Percentiles rank a stretch among this genome's conserved stretches.
Conservation (phyloP, 2,329 filamentous ascomycete species). For the Aspergillus terreus region DNA sequence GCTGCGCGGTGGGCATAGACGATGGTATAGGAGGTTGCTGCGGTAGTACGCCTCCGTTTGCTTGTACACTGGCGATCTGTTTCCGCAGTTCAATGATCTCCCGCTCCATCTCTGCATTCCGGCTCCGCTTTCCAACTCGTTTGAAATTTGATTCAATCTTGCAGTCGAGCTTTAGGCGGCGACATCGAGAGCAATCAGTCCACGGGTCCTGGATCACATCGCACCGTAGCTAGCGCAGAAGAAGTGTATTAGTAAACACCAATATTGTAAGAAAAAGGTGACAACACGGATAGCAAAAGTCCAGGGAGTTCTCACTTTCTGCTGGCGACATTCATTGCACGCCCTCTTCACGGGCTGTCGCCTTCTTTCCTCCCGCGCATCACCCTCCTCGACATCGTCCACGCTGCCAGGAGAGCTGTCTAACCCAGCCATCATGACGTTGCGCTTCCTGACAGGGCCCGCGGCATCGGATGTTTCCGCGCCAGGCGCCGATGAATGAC, state of each 20-base stretch:
- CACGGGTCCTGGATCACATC: conserved; percentile 65
- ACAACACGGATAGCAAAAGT: background rate
- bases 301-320: conserved; percentile 53
- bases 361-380: conserved; percentile 41
- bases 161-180: conserved; percentile 60
- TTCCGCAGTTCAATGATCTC: conserved; percentile 51
- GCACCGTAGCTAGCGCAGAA: conserved; percentile 55
- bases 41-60: conserved; percentile 18
- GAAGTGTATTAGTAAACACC: background rate
- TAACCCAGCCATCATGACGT: conserved; percentile 40
- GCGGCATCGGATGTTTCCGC: conserved; percentile 25
- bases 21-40: conserved; percentile 22
- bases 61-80: conserved; percentile 41
- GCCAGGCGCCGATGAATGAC: conserved; percentile 27
- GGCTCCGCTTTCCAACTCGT: conserved; percentile 62
- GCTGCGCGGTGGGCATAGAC: conserved; percentile 20
- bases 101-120: conserved; percentile 63
- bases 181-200: conserved; percentile 58
- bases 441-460: conserved; percentile 39
- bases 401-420: conserved; percentile 47
- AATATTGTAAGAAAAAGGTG: background rate
- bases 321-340: conserved; percentile 67
- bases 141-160: conserved; percentile 68
- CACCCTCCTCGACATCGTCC: conserved; percentile 44
- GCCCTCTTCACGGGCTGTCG: conserved; percentile 56